phyloP scores from a whole-genome alignment of 139 green algal species.

The Micractinium conductrix region DNA sequence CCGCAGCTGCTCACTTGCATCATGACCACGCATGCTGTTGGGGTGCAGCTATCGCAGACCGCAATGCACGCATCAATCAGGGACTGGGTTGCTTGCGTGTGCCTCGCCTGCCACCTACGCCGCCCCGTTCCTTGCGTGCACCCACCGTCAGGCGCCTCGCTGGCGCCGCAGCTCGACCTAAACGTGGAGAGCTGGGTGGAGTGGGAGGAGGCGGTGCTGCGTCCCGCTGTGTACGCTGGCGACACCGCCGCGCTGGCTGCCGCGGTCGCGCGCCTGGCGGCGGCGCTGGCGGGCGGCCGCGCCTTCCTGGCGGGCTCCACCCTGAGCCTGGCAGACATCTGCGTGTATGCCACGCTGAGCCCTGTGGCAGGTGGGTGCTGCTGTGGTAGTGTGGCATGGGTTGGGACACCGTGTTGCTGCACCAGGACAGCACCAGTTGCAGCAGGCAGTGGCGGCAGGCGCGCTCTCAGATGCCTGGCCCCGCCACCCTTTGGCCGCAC shows the following conservation, averaged over 20 bases:
- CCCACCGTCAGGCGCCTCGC: background rate
- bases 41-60: too few relatives aligned
- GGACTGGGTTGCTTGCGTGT: background rate
- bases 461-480: background rate
- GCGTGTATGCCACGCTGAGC: conserved; percentile 40
- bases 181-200: conserved; percentile 64
- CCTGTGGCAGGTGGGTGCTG: conserved; percentile 16
- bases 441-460: background rate
- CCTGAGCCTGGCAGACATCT: conserved; percentile 66
- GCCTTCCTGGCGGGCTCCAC: conserved; percentile 32
- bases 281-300: conserved; percentile 25
- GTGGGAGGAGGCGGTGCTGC: conserved; percentile 65
- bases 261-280: conserved; percentile 44
- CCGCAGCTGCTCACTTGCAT: too few relatives aligned
- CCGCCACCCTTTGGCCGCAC: background rate
- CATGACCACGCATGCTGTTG: too few relatives aligned
- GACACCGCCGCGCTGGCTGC: conserved; percentile 28
- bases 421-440: background rate
- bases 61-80: too few relatives aligned
- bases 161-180: conserved; percentile 22
- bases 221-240: conserved; percentile 45
- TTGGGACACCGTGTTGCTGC: background rate
- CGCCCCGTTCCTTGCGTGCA: background rate
- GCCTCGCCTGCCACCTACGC: background rate
- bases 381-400: background rate